Evolutionary conservation across 116 monocot genomes (phyloP), one percentile per base, ranked within the genome.

Genomic region (Posidonia oceanica): DNA sequence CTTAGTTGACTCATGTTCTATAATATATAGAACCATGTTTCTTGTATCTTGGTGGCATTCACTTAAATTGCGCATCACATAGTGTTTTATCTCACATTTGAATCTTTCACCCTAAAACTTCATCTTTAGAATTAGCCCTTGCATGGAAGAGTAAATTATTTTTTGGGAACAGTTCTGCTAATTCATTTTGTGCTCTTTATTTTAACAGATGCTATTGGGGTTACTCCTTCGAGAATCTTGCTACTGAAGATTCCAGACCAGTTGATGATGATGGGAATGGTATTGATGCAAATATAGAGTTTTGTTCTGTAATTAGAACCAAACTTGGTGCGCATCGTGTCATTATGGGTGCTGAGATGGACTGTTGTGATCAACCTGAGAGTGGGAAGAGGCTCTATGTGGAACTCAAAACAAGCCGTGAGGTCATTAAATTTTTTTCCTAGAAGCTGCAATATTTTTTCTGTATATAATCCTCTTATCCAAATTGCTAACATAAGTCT

Each of bases 331-430:
- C 99, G 37, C 99, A 99, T 75, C 83, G 99, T 36, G 83, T 98
- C 52, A 81, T 99, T 74, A 99, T 99, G 99, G 99, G 99, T 72
- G 93, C 93, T 72, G 99, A 99, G 83, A 99, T 99, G 99, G 99
- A 99, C 64, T 93, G 93, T 66, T 99, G 93, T 74, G 99, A 99
- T 83, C 66, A 83, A 76, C 81, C 76, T 71, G 90, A 90, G 75
- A 87, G 81, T 80, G 93, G 93, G 23, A 86, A 75, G 71, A 84
- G 84, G 63, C 90, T 93, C 73, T 99, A 93, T 75, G 74, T 99
- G 11, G 93, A 99, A 75, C 78, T 99, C 70, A 93, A 99, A 80
- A 99, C 93, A 65, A 84, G 80, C 70, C 78, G 93, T 52, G 90
- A 99, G 90, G 93, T 87, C 66, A 38, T n/a, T 29, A 29, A 48